phyloP scores from a whole-genome alignment of 257 asterid species.

The Orobanche coerulescens region DNA sequence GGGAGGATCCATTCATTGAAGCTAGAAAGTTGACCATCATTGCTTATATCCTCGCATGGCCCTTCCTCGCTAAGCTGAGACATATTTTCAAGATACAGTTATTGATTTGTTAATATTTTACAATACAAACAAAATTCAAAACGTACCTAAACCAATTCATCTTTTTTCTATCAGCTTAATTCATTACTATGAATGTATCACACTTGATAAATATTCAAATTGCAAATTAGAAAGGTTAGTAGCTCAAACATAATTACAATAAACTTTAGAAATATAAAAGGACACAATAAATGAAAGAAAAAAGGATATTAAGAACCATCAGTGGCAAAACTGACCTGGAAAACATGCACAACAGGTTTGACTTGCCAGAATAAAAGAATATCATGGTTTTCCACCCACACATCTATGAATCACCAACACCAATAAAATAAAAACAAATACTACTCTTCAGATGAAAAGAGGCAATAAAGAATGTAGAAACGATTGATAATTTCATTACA shows the following conservation, averaged over 20 bases:
- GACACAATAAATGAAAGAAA: no score
- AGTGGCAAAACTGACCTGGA: constrained; percentile 56
- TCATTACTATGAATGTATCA: neutral
- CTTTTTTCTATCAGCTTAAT: neutral
- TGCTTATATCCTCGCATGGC: constrained; percentile 85
- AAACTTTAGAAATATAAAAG: neutral
- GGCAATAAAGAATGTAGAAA: neutral
- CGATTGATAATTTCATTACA: neutral
- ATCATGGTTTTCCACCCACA: constrained; percentile 66
- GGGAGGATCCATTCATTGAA: constrained; percentile 98
- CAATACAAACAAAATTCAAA: neutral
- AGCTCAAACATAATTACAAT: neutral
- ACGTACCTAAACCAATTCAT: neutral
- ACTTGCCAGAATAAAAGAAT: constrained; percentile 97
- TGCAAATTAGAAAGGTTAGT: neutral
- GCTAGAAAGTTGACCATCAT: constrained; percentile 79
- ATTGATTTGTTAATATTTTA: neutral
- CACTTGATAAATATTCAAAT: neutral
- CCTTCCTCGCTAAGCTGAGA: constrained; percentile 95
- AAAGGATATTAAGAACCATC: neutral
- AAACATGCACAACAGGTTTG: constrained; percentile 79
- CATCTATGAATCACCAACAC: constrained; percentile 39
- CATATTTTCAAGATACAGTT: constrained; percentile 7
- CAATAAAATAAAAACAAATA: neutral
- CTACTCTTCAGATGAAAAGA: constrained; percentile 3